These are phyloP conservation scores for Nothophoma quercina DNA, from an alignment of 2,329 filamentous ascomycete genomes.

Conservation along the genomic window DNA sequence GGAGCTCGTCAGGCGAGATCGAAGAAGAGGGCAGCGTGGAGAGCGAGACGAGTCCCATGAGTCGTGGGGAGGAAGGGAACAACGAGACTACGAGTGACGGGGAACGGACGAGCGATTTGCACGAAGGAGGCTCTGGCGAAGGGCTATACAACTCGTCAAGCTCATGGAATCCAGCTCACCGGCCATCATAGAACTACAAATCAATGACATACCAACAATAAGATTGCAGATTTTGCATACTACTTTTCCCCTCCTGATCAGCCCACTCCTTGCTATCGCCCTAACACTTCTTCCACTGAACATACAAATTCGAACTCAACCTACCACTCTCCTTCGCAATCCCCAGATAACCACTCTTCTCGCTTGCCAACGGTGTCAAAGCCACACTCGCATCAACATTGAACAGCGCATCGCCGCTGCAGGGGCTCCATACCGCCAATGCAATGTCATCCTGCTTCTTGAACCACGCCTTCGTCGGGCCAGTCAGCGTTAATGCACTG, in stretches of 20 bases:
- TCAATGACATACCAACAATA: too few relatives aligned
- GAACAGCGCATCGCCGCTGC: conserved; percentile 35
- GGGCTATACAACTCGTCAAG: conserved; percentile 1
- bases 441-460: conserved; percentile 52
- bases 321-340: conserved; percentile 35
- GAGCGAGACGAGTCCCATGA: conserved; percentile 1
- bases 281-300: conserved; percentile 47
- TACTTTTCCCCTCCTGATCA: too few relatives aligned
- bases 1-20: not conserved
- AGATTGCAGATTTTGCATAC: too few relatives aligned
- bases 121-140: too few relatives aligned
- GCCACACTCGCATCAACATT: conserved; percentile 44
- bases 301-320: conserved; percentile 37
- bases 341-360: conserved; percentile 35
- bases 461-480: conserved; percentile 55
- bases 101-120: too few relatives aligned
- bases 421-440: conserved; percentile 40
- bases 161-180: conserved; percentile 9
- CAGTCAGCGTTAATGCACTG: conserved; percentile 21
- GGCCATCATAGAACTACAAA: conserved; percentile 6
- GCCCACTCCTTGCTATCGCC: not conserved
- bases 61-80: not conserved
- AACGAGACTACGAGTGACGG: not conserved
- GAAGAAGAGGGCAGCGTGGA: conserved; percentile 52
- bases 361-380: conserved; percentile 34